Conservation (phyloP, 148 eudicot genomes). For the Vaccinium corymbosum region DNA sequence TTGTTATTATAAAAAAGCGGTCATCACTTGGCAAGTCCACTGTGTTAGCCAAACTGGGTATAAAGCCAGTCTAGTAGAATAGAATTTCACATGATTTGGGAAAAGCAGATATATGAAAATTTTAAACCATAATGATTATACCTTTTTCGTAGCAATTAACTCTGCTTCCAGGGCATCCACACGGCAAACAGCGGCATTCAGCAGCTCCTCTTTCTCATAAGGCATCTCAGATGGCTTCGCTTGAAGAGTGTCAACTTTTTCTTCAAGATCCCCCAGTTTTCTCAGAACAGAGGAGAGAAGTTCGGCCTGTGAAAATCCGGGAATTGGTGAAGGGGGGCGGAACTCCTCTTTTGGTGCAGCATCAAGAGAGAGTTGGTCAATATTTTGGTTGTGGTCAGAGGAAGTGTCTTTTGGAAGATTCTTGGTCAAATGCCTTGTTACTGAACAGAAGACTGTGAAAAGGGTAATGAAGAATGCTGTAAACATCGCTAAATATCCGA, state of each 20-base stretch:
- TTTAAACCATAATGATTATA: slow-evolving; percentile 19
- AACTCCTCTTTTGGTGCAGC: slow-evolving; percentile 40
- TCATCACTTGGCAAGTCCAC: not conserved
- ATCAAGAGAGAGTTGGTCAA: slow-evolving; percentile 36
- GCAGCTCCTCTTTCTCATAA: slow-evolving; percentile 58
- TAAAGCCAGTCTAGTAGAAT: not conserved
- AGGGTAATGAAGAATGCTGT: slow-evolving; percentile 63
- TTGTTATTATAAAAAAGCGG: not conserved
- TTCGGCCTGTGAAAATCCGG: slow-evolving; percentile 53
- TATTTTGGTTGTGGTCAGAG: slow-evolving; percentile 22
- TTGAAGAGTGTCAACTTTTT: slow-evolving; percentile 54
- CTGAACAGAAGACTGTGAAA: slow-evolving; percentile 42
- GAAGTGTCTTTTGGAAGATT: slow-evolving; percentile 41
- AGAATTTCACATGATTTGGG: not conserved
- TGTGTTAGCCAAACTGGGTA: slow-evolving; percentile 5
- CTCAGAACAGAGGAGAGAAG: slow-evolving; percentile 47
- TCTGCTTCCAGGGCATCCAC: slow-evolving; percentile 76
- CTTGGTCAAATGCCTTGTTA: slow-evolving; percentile 41
- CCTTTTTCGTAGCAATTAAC: slow-evolving; percentile 91
- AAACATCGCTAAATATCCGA: slow-evolving; percentile 43
- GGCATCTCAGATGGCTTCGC: slow-evolving; percentile 73
- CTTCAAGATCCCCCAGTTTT: slow-evolving; percentile 59
- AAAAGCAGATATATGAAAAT: not conserved
- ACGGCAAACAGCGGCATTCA: slow-evolving; percentile 71
- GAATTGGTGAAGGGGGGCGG: slow-evolving; percentile 68